Evolutionary conservation across 2,329 filamentous ascomycete species (phyloP), one percentile per base, ranked within the genome.

Genomic region (Colletotrichum musicola): DNA sequence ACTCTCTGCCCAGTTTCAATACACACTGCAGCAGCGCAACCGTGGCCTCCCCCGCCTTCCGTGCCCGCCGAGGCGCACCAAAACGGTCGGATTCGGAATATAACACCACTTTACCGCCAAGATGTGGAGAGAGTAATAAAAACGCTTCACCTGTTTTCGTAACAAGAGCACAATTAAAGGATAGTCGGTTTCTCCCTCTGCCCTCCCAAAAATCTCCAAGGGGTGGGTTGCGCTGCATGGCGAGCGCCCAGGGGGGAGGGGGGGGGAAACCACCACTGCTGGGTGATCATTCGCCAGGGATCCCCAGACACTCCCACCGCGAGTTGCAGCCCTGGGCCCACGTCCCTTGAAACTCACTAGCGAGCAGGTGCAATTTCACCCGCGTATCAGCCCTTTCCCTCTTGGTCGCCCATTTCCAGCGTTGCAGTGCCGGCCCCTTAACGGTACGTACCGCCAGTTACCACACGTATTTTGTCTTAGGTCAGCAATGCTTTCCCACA

Each of bases 291-390:
- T 47, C 4, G 25, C 55, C 57, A 64, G 57, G 66, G 63, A 67
- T 57, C 66, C 59, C 61, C 49, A 54, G 42, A 14, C 20, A 18
- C 62, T 16, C 53, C 20, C 40, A 35, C 59, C 64, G 67, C 59
- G 63, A 51, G 46, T 46, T 35, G 53, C 50, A 44, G 62, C 47
- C 56, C 62, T 56, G 73, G 75, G 65, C 75, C 74, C 70, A 74
- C 75, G 62, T 72, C 77, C 82, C 82, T 84, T 86, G 83, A 88
- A 88, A 88, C 85, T 81, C 82, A 81, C 83, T 84, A 84, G 80
- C 73, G 75, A 73, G 77, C 77, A 80, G 80, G 79, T 74, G 78
- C 79, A 84, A 84, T 83, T 82, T 86, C 83, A 82, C 77, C 75
- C 77, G 71, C 74, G 82, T 84, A 77, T 84, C 84, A 84, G 79